Conservation (phyloP, 805 yeast genomes). For the Kodamaea kaohsiungensis region DNA sequence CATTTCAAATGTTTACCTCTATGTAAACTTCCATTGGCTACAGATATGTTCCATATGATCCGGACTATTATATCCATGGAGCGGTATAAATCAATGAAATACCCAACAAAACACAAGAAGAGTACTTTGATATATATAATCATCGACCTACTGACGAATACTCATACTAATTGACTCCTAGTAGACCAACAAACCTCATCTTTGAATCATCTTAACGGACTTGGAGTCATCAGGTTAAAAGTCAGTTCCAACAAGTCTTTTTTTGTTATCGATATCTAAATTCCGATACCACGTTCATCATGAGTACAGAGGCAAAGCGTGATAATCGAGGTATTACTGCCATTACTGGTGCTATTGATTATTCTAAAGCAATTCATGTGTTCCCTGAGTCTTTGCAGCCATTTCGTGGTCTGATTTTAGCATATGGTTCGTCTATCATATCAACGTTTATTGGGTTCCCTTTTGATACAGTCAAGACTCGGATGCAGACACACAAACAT, state of each 20-base stretch:
- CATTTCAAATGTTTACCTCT: neutral
- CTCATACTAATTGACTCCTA: neutral
- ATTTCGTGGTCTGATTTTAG: constrained; percentile 57
- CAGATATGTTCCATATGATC: neutral
- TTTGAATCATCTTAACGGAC: no score
- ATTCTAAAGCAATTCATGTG: constrained; percentile 45
- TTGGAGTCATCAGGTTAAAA: neutral
- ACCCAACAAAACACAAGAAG: neutral
- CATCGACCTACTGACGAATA: neutral
- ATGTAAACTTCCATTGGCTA: neutral
- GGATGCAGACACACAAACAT: constrained; percentile 74
- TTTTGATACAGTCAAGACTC: constrained; percentile 79
- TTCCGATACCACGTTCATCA: neutral
- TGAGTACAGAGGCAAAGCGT: neutral
- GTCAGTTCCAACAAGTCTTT: neutral
- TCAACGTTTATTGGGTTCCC: constrained; percentile 81
- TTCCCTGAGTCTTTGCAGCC: constrained; percentile 53
- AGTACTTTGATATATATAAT: neutral
- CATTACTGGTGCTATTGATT: constrained; percentile 55
- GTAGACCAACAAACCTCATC: neutral
- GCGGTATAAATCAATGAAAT: neutral
- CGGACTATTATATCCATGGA: neutral
- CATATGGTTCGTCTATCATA: constrained; percentile 62
- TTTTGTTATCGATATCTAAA: neutral
- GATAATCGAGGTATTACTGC: constrained; percentile 46